phyloP scores from a whole-genome alignment of 164 flowering plant genomes.

The Magnolia kwangsiensis region DNA sequence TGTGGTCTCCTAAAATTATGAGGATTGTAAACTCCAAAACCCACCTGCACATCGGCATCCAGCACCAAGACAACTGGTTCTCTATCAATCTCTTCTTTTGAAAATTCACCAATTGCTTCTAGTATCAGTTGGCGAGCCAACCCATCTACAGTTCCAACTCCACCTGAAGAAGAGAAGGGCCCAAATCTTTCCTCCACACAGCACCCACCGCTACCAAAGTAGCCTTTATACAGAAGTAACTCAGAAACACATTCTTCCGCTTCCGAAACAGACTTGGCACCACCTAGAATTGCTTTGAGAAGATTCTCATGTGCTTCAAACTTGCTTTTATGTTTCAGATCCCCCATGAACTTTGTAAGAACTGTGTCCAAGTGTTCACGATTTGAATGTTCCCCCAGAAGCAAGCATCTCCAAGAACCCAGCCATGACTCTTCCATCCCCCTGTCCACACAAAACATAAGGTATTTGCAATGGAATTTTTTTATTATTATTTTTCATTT shows the following conservation, averaged over 20 bases:
- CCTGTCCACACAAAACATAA: constrained; percentile 29
- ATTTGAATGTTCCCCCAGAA: constrained; percentile 56
- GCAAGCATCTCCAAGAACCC: constrained; percentile 76
- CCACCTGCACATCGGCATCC: constrained; percentile 81
- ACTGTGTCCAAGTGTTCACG: constrained; percentile 29
- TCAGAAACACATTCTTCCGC: constrained; percentile 40
- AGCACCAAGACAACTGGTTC: constrained; percentile 73
- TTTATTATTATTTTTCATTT: background rate
- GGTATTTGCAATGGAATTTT: background rate
- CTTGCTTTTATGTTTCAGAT: constrained; percentile 44
- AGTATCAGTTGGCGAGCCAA: constrained; percentile 37
- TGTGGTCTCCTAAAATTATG: background rate
- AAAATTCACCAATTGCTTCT: constrained; percentile 42
- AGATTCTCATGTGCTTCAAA: constrained; percentile 41
- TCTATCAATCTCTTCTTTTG: constrained; percentile 26
- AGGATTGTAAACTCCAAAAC: background rate
- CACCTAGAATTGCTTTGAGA: constrained; percentile 52
- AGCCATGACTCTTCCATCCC: constrained; percentile 85
- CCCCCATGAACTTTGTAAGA: constrained; percentile 36
- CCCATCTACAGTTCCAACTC: constrained; percentile 21
- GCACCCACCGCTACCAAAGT: constrained; percentile 36
- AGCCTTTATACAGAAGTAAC: constrained; percentile 43
- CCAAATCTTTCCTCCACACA: constrained; percentile 24
- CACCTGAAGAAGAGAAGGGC: constrained; percentile 17
- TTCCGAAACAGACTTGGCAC: constrained; percentile 27